A percentile compares a stretch with the other conserved stretches of the same genome.
These are phyloP conservation scores for Odonthalia washingtoniensis DNA, from an alignment of 31 red algal species.

Conservation along the genomic window DNA sequence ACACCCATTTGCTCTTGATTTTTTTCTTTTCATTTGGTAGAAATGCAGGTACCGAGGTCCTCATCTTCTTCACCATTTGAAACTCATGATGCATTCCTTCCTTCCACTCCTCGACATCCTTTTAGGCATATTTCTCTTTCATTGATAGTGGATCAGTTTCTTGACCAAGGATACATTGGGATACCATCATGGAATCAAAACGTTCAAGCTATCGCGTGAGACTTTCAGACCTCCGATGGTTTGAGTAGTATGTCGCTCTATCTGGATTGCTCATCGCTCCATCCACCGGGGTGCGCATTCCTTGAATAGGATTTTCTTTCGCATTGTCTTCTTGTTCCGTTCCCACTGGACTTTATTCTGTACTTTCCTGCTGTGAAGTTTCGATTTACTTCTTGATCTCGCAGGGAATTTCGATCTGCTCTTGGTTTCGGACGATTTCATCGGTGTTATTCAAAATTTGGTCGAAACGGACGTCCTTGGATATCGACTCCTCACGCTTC, in stretches of 20 bases:
- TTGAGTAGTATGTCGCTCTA: too few species aligned
- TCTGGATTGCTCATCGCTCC: neutral
- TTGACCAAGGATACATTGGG: neutral
- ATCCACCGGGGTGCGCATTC: neutral
- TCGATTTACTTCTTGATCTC: neutral
- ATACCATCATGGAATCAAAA: neutral
- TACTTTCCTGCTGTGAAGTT: neutral
- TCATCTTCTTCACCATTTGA: neutral
- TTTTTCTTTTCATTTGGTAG: neutral
- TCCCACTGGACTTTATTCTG: neutral
- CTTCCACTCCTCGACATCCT: neutral
- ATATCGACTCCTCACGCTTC: neutral
- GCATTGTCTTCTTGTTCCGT: neutral
- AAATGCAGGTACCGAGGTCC: neutral
- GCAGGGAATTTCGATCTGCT: neutral
- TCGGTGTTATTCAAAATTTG: neutral
- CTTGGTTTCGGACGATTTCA: neutral
- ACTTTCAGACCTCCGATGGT: neutral
- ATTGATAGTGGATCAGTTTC: slow-evolving; percentile 2
- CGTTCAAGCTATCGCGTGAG: slow-evolving; percentile 1
- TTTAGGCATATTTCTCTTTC: neutral
- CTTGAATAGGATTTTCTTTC: neutral
- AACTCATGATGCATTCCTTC: neutral
- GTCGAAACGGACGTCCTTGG: slow-evolving; percentile 21
- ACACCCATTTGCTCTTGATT: slow-evolving; percentile 41